phyloP scores from a whole-genome alignment of 495 filamentous ascomycete genomes.

The Xylaria cubensis region DNA sequence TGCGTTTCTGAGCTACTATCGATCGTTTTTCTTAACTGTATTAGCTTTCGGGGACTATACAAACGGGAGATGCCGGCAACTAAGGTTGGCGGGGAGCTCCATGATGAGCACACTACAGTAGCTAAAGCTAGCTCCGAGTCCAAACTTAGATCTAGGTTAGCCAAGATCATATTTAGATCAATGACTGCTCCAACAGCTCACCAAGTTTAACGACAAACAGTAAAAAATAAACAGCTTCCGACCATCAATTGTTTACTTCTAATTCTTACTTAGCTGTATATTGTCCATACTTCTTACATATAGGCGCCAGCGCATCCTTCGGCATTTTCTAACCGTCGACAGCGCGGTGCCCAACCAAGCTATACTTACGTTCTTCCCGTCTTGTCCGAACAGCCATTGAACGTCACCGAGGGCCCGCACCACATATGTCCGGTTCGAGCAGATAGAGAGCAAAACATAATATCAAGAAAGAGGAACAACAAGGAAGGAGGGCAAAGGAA shows the following conservation, averaged over 20 bases:
- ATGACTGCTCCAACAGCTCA: not conserved
- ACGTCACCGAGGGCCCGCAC: not conserved
- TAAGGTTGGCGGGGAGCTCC: conserved; percentile 4
- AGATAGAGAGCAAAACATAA: not conserved
- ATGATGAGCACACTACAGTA: not conserved
- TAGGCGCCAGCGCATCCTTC: not conserved
- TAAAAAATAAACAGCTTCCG: not conserved
- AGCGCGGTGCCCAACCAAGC: not conserved
- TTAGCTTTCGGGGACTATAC: not conserved
- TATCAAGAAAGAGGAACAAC: not conserved
- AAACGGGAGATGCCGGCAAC: not conserved
- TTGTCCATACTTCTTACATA: not conserved
- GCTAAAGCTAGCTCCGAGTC: not conserved
- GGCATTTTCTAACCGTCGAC: not conserved
- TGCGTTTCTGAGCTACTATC: not conserved
- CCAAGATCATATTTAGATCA: not conserved
- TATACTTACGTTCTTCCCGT: not conserved
- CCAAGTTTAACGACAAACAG: not conserved
- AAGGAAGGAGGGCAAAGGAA: not conserved
- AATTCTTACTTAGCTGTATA: not conserved
- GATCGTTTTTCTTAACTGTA: not conserved
- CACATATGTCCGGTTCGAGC: too few species aligned
- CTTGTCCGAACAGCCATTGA: conserved; percentile 8
- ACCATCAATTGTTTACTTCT: not conserved
- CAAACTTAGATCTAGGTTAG: not conserved